Evolutionary conservation across 352 stramenopile species (phyloP).

Genomic region (Pythium vanterpoolii): DNA sequence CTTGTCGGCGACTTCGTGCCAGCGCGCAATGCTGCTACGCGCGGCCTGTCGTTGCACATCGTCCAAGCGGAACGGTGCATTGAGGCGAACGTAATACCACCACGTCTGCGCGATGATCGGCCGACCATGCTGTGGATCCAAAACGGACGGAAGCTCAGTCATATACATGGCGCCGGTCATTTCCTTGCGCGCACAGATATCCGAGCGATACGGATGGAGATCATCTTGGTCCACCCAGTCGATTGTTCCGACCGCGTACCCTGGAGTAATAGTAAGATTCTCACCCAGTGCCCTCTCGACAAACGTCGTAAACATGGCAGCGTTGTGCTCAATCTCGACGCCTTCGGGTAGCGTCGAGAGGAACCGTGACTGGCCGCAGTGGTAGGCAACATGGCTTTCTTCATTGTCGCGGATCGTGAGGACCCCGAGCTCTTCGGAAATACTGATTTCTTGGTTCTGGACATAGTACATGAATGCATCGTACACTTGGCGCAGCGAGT

Average conservation of each 20-base stretch:
- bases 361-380: conserved; percentile 4
- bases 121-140: neutral
- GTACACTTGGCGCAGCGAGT: conserved; percentile 7
- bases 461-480: conserved; percentile 15
- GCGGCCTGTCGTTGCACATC: neutral
- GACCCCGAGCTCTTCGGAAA: conserved; percentile 16
- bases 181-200: conserved; percentile 3
- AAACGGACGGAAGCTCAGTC: neutral
- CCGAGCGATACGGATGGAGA: conserved; percentile 12
- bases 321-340: conserved; percentile 20
- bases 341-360: conserved; percentile 5
- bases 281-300: neutral
- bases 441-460: conserved; percentile 17
- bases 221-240: conserved; percentile 15
- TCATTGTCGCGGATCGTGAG: conserved; percentile 22
- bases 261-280: neutral
- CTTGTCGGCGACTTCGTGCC: conserved; percentile 3
- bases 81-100: conserved; percentile 6
- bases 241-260: conserved; percentile 1
- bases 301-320: conserved; percentile 12
- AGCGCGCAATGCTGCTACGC: neutral
- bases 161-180: neutral
- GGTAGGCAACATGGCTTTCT: neutral
- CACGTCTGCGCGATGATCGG: conserved; percentile 1
- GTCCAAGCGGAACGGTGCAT: neutral